Evolutionary conservation across 495 filamentous ascomycete genomes (phyloP), one percentile per base, ranked within the genome.

Genomic region (Lentithecium fluviatile): DNA sequence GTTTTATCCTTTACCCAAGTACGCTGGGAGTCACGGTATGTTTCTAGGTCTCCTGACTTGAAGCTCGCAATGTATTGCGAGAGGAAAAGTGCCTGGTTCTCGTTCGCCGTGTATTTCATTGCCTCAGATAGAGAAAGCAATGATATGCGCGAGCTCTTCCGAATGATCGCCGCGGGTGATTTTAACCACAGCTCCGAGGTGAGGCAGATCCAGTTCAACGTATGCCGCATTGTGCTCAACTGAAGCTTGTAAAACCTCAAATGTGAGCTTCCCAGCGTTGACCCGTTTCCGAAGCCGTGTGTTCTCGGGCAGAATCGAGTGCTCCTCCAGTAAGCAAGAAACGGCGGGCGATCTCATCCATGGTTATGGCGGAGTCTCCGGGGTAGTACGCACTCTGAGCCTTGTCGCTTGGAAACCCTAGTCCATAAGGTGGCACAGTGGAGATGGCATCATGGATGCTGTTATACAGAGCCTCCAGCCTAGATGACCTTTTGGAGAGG

Each of bases 1-100:
- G 52, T 64, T 26, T 69, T 73, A 54, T 80, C 79, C 10, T 53
- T 65, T 1, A 78, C 70, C 77, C 76, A 80, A 6, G n/a, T 64
- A 58, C 67, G 56, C 56, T 74, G 77, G 0, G 77, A 74, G 0
- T 72, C 64, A 26, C 70, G 68, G 58, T 74, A 78, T 11, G 60
- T 40, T 15, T 74, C 65, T 8, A 78, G 57, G 42, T 64, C 69
- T 6, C 77, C 76, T 11, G 71, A 74, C 13, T 25, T 23, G 62
- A 79, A 78, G 59, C 72, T 73, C 36, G 72, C 67, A 17, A 68
- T 59, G 29, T 73, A 70, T 23, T 63, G 45, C 20, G 56, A 29
- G 10, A 79, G 56, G 32, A 73, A 67, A 0, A 57, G n/a, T 8
- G 45, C 21, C 60, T 77, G 76, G 3, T 25, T 45, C 11, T 66